Conservation (phyloP, 176 grass and related monocot species). For the Cenchrus fungigraminus region DNA sequence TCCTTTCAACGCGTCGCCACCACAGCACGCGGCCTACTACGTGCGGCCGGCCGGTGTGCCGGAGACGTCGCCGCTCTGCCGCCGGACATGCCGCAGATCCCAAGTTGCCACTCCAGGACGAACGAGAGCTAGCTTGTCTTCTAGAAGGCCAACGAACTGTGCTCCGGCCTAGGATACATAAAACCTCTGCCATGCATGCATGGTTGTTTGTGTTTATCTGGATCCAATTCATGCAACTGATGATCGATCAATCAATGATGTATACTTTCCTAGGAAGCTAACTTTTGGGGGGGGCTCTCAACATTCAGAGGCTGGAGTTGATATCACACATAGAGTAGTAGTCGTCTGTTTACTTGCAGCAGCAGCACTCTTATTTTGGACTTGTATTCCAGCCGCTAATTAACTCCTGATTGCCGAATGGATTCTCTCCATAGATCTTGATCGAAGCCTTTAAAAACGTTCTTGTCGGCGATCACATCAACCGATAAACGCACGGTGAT, state of each 20-base stretch:
- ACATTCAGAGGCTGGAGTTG: not conserved
- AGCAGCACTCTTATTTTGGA: slow-evolving; percentile 14
- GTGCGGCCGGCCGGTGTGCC: not conserved
- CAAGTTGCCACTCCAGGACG: not conserved
- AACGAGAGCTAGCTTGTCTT: no score
- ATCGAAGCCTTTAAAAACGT: not conserved
- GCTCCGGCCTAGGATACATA: no score
- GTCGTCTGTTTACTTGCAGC: not conserved
- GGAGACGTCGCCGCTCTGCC: not conserved
- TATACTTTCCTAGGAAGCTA: not conserved
- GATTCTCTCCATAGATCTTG: not conserved
- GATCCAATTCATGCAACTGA: not conserved
- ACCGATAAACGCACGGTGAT: no score
- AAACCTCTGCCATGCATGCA: no score
- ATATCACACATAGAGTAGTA: not conserved
- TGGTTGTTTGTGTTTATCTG: no score
- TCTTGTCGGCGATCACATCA: not conserved
- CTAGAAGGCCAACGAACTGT: no score
- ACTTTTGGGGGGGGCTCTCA: not conserved
- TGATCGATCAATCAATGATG: not conserved
- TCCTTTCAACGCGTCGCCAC: not conserved
- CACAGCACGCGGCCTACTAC: not conserved
- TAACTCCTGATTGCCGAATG: not conserved
- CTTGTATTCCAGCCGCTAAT: not conserved
- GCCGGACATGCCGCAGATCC: not conserved